Conservation (phyloP, 768 basidiomycete genomes). For the Phanerochaete sordida region DNA sequence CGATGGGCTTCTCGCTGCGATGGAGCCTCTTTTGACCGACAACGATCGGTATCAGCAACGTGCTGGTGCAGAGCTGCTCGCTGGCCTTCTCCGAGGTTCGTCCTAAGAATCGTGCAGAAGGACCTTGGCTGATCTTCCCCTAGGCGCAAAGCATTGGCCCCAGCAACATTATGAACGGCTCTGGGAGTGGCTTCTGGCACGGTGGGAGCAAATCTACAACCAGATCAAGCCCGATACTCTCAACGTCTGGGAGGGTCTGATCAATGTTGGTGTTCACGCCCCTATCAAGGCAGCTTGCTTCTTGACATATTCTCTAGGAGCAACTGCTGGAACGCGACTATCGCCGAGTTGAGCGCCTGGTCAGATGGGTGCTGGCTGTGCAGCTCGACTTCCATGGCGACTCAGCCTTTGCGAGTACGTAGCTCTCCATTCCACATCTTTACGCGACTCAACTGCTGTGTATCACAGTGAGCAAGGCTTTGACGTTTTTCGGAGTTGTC, state of each 20-base stretch:
- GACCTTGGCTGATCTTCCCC: background rate
- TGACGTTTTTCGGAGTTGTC: conserved; percentile 62
- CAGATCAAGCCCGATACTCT: conserved; percentile 87
- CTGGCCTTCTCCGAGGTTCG: conserved; percentile 72
- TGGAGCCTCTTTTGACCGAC: conserved; percentile 63
- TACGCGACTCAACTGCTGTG: conserved; percentile 1
- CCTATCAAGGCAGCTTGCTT: too few relatives aligned
- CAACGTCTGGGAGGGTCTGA: conserved; percentile 66
- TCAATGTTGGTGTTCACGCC: conserved; percentile 52
- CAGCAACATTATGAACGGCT: conserved; percentile 45
- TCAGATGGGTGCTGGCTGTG: conserved; percentile 73
- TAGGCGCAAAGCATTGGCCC: conserved; percentile 86
- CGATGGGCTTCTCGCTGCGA: conserved; percentile 46
- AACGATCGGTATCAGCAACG: conserved; percentile 83
- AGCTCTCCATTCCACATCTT: conserved; percentile 10
- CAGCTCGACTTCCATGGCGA: conserved; percentile 81
- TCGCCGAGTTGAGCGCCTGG: conserved; percentile 65
- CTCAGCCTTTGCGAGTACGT: conserved; percentile 82
- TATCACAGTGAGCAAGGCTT: conserved; percentile 66
- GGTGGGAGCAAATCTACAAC: conserved; percentile 58
- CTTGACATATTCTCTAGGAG: conserved; percentile 16
- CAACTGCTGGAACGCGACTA: conserved; percentile 71
- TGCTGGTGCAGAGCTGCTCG: conserved; percentile 70
- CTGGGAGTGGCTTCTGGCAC: conserved; percentile 70
- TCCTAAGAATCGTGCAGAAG: background rate